Conservation (phyloP, 805 yeast genomes). For the Priceomyces medius region DNA sequence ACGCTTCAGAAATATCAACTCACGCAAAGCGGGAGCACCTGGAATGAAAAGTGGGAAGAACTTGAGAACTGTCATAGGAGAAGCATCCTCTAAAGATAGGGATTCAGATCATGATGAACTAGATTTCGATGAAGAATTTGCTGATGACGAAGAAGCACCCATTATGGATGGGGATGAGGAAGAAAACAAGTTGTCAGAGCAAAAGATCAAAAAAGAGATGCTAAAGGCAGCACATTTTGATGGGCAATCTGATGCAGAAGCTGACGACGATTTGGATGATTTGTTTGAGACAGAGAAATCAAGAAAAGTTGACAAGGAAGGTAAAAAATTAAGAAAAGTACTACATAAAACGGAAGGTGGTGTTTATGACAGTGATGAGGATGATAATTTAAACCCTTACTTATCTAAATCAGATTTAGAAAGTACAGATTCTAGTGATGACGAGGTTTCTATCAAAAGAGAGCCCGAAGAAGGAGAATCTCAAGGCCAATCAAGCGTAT, state of each 20-base stretch:
- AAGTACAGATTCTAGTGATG: constrained; percentile 60
- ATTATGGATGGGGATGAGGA: constrained; percentile 95
- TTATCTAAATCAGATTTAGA: constrained; percentile 53
- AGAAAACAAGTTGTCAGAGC: constrained; percentile 86
- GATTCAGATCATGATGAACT: constrained; percentile 87
- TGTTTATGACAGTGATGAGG: constrained; percentile 83
- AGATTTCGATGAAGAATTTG: constrained; percentile 95
- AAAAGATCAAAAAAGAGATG: constrained; percentile 81
- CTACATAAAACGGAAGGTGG: constrained; percentile 84
- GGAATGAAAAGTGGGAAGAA: constrained; percentile 10
- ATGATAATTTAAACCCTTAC: constrained; percentile 66
- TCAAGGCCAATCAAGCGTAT: constrained; percentile 6
- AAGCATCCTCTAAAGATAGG: constrained; percentile 42
- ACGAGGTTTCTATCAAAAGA: constrained; percentile 31
- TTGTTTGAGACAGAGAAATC: constrained; percentile 58
- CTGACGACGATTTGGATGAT: constrained; percentile 69
- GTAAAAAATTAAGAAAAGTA: constrained; percentile 80
- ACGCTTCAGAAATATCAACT: constrained; percentile 38
- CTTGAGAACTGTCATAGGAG: constrained; percentile 45
- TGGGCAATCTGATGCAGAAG: constrained; percentile 57
- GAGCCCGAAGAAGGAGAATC: constrained; percentile 28
- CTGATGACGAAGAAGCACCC: constrained; percentile 98
- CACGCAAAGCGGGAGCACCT: constrained; percentile 9
- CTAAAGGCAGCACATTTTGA: constrained; percentile 73
- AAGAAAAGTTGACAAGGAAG: constrained; percentile 85